Percentiles rank a stretch among this genome's conserved stretches.
phyloP scores from a whole-genome alignment of 2,329 filamentous ascomycete genomes.

The Metarhizium rileyi region DNA sequence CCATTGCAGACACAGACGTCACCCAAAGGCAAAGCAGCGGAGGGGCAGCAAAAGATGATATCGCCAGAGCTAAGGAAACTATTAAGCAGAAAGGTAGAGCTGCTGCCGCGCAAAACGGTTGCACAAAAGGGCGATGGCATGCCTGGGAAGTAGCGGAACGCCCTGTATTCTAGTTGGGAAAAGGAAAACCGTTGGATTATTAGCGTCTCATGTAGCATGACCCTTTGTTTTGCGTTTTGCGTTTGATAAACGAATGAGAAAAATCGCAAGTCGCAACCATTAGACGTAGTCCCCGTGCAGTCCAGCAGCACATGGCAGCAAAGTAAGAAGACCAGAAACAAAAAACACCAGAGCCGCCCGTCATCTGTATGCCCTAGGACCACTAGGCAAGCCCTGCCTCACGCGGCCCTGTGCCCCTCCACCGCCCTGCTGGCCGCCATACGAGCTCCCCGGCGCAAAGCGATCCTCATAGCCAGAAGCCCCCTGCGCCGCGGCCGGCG shows the following conservation, averaged over 20 bases:
- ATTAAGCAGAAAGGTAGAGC: constrained; percentile 37
- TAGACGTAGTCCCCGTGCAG: neutral
- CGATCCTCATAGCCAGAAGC: constrained; percentile 38
- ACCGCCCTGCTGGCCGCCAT: constrained; percentile 25
- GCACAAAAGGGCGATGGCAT: constrained; percentile 27
- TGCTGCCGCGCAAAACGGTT: constrained; percentile 29
- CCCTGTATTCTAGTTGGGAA: too few species aligned
- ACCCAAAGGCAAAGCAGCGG: constrained; percentile 26
- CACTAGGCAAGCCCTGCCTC: constrained; percentile 34
- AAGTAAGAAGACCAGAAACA: too few species aligned
- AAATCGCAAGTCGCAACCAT: neutral
- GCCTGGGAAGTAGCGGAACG: constrained; percentile 18
- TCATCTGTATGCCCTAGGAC: constrained; percentile 32
- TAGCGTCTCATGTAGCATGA: too few species aligned
- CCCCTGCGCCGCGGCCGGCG: constrained; percentile 26
- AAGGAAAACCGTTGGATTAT: too few species aligned
- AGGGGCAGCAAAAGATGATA: constrained; percentile 34
- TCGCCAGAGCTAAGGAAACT: constrained; percentile 47
- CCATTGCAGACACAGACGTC: constrained; percentile 9
- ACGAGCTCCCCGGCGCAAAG: constrained; percentile 33
- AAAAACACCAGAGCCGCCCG: too few species aligned
- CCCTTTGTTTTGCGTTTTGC: too few species aligned
- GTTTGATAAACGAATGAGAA: too few species aligned
- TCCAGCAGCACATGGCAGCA: neutral
- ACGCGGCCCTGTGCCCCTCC: constrained; percentile 23